Evolutionary conservation across 1,284 basidiomycete species (phyloP).

Genomic region (Trichosporon coremiiforme): DNA sequence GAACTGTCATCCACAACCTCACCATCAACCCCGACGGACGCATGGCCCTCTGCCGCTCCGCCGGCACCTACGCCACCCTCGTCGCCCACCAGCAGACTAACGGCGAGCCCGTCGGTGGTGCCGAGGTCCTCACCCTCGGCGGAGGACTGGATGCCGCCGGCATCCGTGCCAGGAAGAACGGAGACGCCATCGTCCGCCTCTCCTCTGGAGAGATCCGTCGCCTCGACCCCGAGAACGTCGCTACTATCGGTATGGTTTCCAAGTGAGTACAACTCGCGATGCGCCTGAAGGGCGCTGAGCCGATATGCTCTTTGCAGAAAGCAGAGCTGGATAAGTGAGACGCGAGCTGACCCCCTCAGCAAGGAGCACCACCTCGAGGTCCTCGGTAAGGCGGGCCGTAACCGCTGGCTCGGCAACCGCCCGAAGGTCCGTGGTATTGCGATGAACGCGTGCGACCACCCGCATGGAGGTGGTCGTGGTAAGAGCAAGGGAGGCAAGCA

Average conservation of each 20-base stretch:
- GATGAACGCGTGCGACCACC: conserved; percentile 98
- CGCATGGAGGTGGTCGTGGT: conserved; percentile 94
- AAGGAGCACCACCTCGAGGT: conserved; percentile 80
- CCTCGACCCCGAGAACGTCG: conserved; percentile 78
- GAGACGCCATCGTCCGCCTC: conserved; percentile 70
- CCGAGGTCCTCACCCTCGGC: conserved; percentile 48
- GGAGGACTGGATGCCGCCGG: conserved; percentile 34
- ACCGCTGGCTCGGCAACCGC: conserved; percentile 81
- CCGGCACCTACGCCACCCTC: conserved; percentile 83
- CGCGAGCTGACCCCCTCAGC: conserved; percentile 36
- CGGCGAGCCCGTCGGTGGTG: conserved; percentile 49
- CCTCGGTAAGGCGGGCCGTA: conserved; percentile 89
- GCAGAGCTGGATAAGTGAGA: too few species aligned
- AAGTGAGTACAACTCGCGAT: conserved; percentile 60
- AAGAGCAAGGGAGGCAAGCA: conserved; percentile 96
- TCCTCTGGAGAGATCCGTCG: conserved; percentile 92
- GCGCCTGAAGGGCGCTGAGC: too few species aligned
- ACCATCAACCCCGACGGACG: conserved; percentile 74
- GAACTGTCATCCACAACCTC: conserved; percentile 87
- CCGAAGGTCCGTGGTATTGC: conserved; percentile 94
- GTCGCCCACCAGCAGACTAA: conserved; percentile 66
- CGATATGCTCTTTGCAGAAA: too few species aligned
- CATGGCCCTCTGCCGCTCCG: conserved; percentile 82
- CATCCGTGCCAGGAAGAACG: conserved; percentile 38
- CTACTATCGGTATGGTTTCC: conserved; percentile 88